These are phyloP conservation scores for Aureobasidium mangrovei DNA, from an alignment of 2,329 filamentous ascomycete species.

Conservation along the genomic window DNA sequence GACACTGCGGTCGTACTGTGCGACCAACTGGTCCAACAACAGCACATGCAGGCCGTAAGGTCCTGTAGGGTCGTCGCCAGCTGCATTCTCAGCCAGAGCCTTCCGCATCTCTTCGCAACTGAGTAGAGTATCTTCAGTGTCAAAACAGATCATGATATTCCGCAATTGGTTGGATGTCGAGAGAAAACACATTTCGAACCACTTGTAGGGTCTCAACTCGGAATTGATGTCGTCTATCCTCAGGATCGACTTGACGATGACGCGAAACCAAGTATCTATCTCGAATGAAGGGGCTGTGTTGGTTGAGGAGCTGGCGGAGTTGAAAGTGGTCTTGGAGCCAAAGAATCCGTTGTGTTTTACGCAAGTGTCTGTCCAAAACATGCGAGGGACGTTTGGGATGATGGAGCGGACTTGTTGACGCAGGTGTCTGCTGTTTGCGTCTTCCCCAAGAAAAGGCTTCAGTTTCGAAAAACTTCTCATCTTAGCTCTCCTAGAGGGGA, in stretches of 20 bases:
- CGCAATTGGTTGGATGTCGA: background rate
- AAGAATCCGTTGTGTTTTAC: slow-evolving; percentile 10
- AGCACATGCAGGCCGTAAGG: background rate
- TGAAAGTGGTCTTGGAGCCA: background rate
- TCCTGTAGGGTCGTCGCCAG: background rate
- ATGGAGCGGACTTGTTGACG: background rate
- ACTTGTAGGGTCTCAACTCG: background rate
- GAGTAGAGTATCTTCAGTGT: background rate
- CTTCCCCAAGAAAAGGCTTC: too few relatives aligned
- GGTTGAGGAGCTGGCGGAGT: background rate
- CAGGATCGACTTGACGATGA: slow-evolving; percentile 1
- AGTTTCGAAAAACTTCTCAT: too few relatives aligned
- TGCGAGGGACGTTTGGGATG: background rate
- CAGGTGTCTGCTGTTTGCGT: background rate
- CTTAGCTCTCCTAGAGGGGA: too few relatives aligned
- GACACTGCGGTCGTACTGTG: background rate
- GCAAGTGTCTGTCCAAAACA: slow-evolving; percentile 6
- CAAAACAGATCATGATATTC: slow-evolving; percentile 1
- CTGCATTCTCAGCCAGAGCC: background rate
- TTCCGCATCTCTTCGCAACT: background rate
- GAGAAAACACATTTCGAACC: slow-evolving; percentile 5
- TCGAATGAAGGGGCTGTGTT: background rate
- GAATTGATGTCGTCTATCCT: background rate
- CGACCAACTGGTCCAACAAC: slow-evolving; percentile 1
- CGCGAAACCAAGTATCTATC: slow-evolving; percentile 3